Conservation (phyloP, 208 protist genomes). For the Trypanosoma cruzi region DNA sequence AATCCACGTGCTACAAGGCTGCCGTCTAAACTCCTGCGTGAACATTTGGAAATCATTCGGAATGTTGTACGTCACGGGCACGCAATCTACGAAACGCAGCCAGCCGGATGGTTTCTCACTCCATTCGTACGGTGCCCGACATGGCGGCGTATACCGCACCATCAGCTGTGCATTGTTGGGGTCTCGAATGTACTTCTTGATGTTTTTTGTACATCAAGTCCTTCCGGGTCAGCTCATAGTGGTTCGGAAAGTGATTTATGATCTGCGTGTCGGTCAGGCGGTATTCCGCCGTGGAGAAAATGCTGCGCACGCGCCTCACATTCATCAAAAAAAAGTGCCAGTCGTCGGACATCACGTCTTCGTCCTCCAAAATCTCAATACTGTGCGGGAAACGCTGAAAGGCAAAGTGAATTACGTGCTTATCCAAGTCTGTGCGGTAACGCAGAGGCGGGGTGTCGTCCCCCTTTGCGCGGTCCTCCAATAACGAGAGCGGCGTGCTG, state of each 20-base stretch:
- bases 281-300: slow-evolving; percentile 73
- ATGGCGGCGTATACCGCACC: slow-evolving; percentile 14
- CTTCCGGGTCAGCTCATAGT: slow-evolving; percentile 97
- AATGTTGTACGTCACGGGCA: slow-evolving; percentile 95
- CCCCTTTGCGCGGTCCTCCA: not conserved
- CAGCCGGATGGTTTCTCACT: slow-evolving; percentile 2
- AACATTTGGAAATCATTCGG: slow-evolving; percentile 95
- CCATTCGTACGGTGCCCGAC: not conserved
- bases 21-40: slow-evolving; percentile 93
- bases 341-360: slow-evolving; percentile 52
- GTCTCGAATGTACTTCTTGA: slow-evolving; percentile 90
- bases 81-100: slow-evolving; percentile 75
- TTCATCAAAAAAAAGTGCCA: slow-evolving; percentile 94
- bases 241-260: slow-evolving; percentile 98
- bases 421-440: slow-evolving; percentile 86
- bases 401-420: slow-evolving; percentile 86
- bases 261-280: slow-evolving; percentile 86
- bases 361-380: slow-evolving; percentile 38
- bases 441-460: slow-evolving; percentile 35
- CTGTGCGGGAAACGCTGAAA: slow-evolving; percentile 57
- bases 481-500: not conserved
- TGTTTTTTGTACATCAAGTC: slow-evolving; percentile 98
- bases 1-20: slow-evolving; percentile 92
- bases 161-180: slow-evolving; percentile 25
- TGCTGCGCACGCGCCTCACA: slow-evolving; percentile 63